These are phyloP conservation scores for Turnera subulata DNA, from an alignment of 345 rosid genomes.

Conservation along the genomic window DNA sequence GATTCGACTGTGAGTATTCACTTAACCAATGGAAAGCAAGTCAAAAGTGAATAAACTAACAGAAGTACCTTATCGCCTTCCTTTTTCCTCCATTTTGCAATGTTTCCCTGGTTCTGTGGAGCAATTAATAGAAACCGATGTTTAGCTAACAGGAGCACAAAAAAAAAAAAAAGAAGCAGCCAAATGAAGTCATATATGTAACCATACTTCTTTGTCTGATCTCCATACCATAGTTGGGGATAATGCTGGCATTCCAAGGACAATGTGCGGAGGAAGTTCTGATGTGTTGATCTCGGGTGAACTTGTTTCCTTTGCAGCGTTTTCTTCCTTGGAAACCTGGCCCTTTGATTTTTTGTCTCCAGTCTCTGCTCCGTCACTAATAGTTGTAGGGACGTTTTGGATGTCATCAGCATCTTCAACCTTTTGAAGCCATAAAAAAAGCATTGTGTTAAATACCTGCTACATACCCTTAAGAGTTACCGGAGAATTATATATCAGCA, in stretches of 20 bases:
- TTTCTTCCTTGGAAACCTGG: slow-evolving; percentile 34
- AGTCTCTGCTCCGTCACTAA: slow-evolving; percentile 42
- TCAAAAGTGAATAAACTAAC: background rate
- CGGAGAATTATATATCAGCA: no score
- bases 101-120: slow-evolving; percentile 83
- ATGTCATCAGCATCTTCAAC: slow-evolving; percentile 90
- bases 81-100: slow-evolving; percentile 78
- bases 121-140: slow-evolving; percentile 20
- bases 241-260: slow-evolving; percentile 93
- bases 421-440: slow-evolving; percentile 42
- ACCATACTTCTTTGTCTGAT: slow-evolving; percentile 13
- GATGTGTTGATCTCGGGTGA: slow-evolving; percentile 37
- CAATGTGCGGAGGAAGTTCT: slow-evolving; percentile 77
- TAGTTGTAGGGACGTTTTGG: slow-evolving; percentile 47
- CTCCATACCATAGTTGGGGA: slow-evolving; percentile 94
- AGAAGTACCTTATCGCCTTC: slow-evolving; percentile 92
- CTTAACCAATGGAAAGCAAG: slow-evolving; percentile 9
- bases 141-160: slow-evolving; percentile 14
- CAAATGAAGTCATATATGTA: no score
- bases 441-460: no score
- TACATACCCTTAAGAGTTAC: no score
- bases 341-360: slow-evolving; percentile 42
- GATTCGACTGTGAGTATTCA: slow-evolving; percentile 4
- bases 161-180: no score
- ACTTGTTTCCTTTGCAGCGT: slow-evolving; percentile 34